Conservation (phyloP, 176 grass and related monocot genomes). For the Oryza coarctata region DNA sequence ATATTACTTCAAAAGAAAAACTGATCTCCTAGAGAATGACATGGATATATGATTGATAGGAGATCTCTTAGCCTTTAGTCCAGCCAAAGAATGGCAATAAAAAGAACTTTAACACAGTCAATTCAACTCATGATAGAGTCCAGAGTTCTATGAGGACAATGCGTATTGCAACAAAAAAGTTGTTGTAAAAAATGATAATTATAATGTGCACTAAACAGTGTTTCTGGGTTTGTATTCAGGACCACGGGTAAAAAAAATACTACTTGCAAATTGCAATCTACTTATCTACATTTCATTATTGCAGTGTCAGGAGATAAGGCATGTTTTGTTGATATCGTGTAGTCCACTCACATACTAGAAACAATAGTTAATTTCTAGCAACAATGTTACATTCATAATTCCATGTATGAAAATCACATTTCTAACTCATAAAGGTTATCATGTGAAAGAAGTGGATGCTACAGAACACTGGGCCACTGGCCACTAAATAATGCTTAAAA, state of each 20-base stretch:
- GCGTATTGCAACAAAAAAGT: background rate
- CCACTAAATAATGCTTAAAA: background rate
- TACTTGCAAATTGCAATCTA: constrained; percentile 6
- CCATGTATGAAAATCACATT: background rate
- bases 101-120: background rate
- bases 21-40: background rate
- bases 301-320: background rate
- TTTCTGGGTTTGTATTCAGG: background rate
- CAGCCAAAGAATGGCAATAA: background rate
- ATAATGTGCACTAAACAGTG: background rate
- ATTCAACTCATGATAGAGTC: background rate
- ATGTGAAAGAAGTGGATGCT: background rate
- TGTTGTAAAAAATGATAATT: background rate
- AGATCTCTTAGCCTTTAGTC: background rate
- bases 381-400: background rate
- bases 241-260: background rate
- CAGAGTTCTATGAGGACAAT: background rate
- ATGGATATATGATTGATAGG: background rate
- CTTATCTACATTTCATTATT: background rate
- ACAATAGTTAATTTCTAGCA: background rate
- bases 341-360: background rate
- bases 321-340: background rate
- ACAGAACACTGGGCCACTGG: background rate
- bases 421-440: background rate
- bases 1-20: background rate